Evolutionary conservation across 2,329 filamentous ascomycete genomes (phyloP).

Genomic region (Podosphaera fusca): DNA sequence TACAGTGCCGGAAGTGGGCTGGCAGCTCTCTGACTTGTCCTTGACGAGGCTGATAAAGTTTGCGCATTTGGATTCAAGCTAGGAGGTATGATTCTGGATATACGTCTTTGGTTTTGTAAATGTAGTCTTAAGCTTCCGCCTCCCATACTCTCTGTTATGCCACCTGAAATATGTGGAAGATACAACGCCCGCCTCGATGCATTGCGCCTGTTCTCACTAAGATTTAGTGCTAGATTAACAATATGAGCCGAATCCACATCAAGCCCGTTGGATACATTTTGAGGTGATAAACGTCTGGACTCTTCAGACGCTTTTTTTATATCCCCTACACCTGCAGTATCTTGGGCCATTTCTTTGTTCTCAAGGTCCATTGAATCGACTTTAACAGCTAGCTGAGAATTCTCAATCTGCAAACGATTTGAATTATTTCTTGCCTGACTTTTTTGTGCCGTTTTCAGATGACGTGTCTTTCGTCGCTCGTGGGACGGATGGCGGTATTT

Average conservation of each 20-base stretch:
- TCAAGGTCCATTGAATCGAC: constrained; percentile 7
- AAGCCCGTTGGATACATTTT: constrained; percentile 16
- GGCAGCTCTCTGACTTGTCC: constrained; percentile 20
- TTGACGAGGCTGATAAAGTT: constrained; percentile 18
- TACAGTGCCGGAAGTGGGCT: constrained; percentile 26
- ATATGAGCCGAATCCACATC: constrained; percentile 71
- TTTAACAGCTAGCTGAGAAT: constrained; percentile 8
- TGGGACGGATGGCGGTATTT: constrained; percentile 7
- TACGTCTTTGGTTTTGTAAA: constrained; percentile 45
- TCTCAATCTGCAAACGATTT: constrained; percentile 7
- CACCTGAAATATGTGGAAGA: constrained; percentile 17
- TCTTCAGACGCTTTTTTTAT: background rate
- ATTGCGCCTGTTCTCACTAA: constrained; percentile 58
- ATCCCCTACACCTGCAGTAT: constrained; percentile 1
- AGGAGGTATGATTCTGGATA: constrained; percentile 38
- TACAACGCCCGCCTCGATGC: constrained; percentile 27
- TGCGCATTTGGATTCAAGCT: constrained; percentile 21
- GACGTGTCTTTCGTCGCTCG: constrained; percentile 9
- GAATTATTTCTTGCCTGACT: constrained; percentile 7
- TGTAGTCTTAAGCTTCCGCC: constrained; percentile 42
- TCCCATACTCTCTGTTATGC: constrained; percentile 23
- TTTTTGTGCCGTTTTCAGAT: constrained; percentile 8
- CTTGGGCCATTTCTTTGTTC: constrained; percentile 4
- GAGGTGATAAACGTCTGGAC: background rate
- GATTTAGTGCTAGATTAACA: constrained; percentile 71